Conservation (phyloP, 257 asterid species). For the Ilex aquifolium region DNA sequence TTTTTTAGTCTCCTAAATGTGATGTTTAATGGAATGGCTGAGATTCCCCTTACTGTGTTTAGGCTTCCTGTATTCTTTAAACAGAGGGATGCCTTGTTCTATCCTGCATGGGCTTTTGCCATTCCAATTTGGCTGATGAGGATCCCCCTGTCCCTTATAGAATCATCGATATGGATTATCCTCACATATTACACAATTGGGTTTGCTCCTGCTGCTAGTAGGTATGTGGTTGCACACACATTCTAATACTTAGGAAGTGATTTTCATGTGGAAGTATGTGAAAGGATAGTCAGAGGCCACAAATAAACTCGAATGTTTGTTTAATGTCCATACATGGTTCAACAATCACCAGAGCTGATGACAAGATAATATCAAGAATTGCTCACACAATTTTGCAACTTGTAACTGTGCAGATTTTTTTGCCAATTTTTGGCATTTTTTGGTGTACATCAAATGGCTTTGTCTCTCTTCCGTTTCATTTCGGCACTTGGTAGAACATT, state of each 20-base stretch:
- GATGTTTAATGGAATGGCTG: neutral
- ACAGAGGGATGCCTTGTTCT: constrained; percentile 2
- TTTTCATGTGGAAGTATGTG: neutral
- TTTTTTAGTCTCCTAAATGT: neutral
- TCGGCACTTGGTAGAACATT: constrained; percentile 79
- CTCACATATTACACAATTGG: constrained; percentile 4
- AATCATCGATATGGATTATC: constrained; percentile 1
- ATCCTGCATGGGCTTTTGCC: constrained; percentile 1
- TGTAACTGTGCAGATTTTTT: constrained; percentile 54
- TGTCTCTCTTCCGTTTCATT: constrained; percentile 76
- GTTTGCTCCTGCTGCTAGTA: constrained; percentile 4
- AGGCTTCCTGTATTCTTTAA: constrained; percentile 1
- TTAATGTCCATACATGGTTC: too few relatives aligned
- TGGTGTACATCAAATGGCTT: constrained; percentile 88
- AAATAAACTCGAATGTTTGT: too few relatives aligned
- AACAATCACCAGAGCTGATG: too few relatives aligned
- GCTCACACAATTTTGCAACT: neutral
- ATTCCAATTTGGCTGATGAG: neutral
- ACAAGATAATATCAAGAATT: too few relatives aligned
- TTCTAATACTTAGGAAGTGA: neutral
- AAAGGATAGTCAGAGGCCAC: too few relatives aligned
- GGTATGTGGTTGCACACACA: neutral
- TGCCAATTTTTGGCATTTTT: constrained; percentile 76
- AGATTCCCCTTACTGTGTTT: neutral
- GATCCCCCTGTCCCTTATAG: constrained; percentile 1